Base-by-base conservation (phyloP, 805 yeast species). In the Wickerhamiella qilinensis region DNA sequence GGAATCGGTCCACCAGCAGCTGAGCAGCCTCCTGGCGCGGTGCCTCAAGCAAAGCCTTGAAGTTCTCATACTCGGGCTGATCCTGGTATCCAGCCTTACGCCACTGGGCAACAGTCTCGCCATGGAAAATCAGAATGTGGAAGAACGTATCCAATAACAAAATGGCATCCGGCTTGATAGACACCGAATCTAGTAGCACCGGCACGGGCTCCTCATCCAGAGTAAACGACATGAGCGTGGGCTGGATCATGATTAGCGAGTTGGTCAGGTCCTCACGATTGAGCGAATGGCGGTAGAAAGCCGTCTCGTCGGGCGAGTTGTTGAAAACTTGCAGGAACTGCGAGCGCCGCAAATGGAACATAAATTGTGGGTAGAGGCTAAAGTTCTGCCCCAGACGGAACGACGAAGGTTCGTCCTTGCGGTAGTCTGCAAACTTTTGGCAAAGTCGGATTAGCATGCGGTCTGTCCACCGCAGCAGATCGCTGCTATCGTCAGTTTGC, bases 291-390 rank as follows among this genome's bases (percentile, higher is more conserved):
- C 96, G 76, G 62, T 88, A 84, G 61, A 86, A 91, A 29, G 95
- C 94, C 33, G 97, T 85, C 65, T 91, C 99, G 65, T 91, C 99
- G 2, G 98, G 98, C 4, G 98, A 91, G 61, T 86, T 86, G 63
- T 91, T 91, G 69, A 91, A 91, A 33, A 88, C 94, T 58, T 84
- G 93, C 57, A 91, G 65, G 59, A 91, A 86, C 61, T 88, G 97
- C 1, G 96, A 84, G 58, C 98, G 77, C 64, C 98, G 80, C 62
- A 91, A 68, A 57, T 91, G 93, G 64, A 80, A 91, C 61, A 91
- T 78, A 54, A 91, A 93, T 60, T 91, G 98, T 20, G 99, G 99
- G 55, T 83, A 80, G 56, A 88, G 65, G 33, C 84, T 73, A 59
- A 84, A 86, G 55, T 78, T 79, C 42, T 78, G 85, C 2, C 86